Base-by-base conservation (phyloP, 331 rosid genomes). In the Saraca asoca region DNA sequence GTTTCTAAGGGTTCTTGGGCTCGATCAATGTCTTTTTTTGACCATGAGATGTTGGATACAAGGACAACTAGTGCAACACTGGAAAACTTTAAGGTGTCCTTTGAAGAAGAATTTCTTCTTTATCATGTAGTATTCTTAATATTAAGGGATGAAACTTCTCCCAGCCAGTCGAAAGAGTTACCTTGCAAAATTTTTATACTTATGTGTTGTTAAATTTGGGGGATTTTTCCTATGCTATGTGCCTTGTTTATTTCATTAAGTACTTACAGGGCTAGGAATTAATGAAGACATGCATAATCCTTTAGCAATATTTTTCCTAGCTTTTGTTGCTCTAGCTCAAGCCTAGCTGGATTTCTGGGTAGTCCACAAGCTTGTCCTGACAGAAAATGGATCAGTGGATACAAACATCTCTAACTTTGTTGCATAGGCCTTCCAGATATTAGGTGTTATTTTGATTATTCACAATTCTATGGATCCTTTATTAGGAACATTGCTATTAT, bases 261-360 rank as follows among this genome's bases (percentile, higher is more conserved):
- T 76, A 66, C 92, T 94, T 60, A 54, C 51, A 1, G 90, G 86
- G 69, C 62, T 34, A 97, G 97, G n/a, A n/a, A n/a, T n/a, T n/a
- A n/a, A n/a, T n/a, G n/a, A n/a, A n/a, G n/a, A n/a, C n/a, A n/a
- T n/a, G n/a, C n/a, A n/a, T n/a, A n/a, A n/a, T n/a, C n/a, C n/a
- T n/a, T n/a, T n/a, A n/a, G n/a, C n/a, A n/a, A n/a, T n/a, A n/a
- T n/a, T n/a, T n/a, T n/a, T n/a, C n/a, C n/a, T n/a, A n/a, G n/a
- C n/a, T n/a, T n/a, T n/a, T n/a, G n/a, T n/a, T n/a, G n/a, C n/a
- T n/a, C n/a, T n/a, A n/a, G n/a, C n/a, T n/a, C n/a, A n/a, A 71
- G 97, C 98, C 49, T 90, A 97, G 97, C 69, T 90, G 83, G 98
- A 97, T 60, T 93, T 93, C 70, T 93, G 90, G 96, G 87, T 83